phyloP scores from a whole-genome alignment of 73 alveolate species.

The Paramecium biaurelia region DNA sequence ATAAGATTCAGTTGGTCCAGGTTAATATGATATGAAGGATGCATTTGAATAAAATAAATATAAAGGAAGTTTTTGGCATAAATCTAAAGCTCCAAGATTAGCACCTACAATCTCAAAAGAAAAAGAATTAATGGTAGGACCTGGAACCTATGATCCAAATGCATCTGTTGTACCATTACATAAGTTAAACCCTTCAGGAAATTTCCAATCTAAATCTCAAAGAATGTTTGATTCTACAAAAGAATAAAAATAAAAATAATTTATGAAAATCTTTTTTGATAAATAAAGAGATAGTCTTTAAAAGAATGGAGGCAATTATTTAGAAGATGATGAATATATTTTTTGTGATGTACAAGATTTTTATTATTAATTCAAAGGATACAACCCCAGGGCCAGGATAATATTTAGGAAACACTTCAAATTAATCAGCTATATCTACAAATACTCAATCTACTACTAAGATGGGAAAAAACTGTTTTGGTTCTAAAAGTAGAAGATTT shows the following conservation, averaged over 20 bases:
- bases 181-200: slow-evolving; percentile 53
- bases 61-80: slow-evolving; percentile 22
- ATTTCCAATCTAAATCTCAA: slow-evolving; percentile 57
- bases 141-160: slow-evolving; percentile 57
- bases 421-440: not conserved
- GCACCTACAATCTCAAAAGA: slow-evolving; percentile 9
- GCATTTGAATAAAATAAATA: slow-evolving; percentile 4
- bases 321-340: slow-evolving; percentile 26
- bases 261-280: slow-evolving; percentile 9
- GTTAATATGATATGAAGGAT: slow-evolving; percentile 4
- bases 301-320: not conserved
- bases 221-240: slow-evolving; percentile 41
- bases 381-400: slow-evolving; percentile 43
- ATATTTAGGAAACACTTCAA: not conserved
- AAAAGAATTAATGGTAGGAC: slow-evolving; percentile 46
- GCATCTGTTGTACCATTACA: slow-evolving; percentile 1
- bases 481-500: slow-evolving; percentile 14
- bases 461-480: not conserved
- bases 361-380: not conserved
- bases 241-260: not conserved
- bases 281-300: not conserved
- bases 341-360: not conserved
- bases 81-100: slow-evolving; percentile 34
- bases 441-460: not conserved
- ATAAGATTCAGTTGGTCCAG: slow-evolving; percentile 44